Base-by-base conservation (phyloP, 441 rosid genomes). In the Erodium texanum region DNA sequence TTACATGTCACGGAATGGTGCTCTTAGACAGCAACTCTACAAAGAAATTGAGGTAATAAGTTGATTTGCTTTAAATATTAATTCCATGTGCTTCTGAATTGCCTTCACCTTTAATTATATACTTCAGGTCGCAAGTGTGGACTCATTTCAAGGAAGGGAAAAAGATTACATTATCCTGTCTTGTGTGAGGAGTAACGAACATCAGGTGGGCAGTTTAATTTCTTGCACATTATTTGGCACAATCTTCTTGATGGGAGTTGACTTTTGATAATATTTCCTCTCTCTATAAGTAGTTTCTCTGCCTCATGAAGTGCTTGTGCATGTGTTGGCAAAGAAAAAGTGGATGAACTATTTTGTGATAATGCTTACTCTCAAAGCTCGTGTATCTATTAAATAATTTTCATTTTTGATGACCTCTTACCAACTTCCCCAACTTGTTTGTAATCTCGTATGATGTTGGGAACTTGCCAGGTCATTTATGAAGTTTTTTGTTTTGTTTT, bases 71-170 rank as follows among this genome's bases (percentile, higher is more conserved):
- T 71, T 0, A 50, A 66, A 58, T 70, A 23, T 68, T 24, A 3
- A 32, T 71, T 54, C 11, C 15, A 15, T 72, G 67, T 38, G 24
- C 23, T 69, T 20, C 71, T 65, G 75, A 12, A 18, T 54, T 50
- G 38, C 68, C 54, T 38, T 70, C 54, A 38, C 75, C 50, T 11
- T 52, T 74, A 72, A 63, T 73, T 77, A 20, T 70, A 65, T 69
- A 62, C 62, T 64, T 61, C 84, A 95, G 99, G 99, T 95, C 76
- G 97, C 99, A 29, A 95, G 99, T 80, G 99, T 95, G 63, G 99
- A 95, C 82, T 90, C 98, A 69, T 95, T 95, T 78, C 99, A 95
- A 82, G 99, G 99, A 77, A 87, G 99, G 83, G 99, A 95, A 78
- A 95, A 95, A 73, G 99, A 95, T 79, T 95, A 92, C 76, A 95